phyloP scores from a whole-genome alignment of 1,284 basidiomycete species.

The Fomitopsis schrenkii region DNA sequence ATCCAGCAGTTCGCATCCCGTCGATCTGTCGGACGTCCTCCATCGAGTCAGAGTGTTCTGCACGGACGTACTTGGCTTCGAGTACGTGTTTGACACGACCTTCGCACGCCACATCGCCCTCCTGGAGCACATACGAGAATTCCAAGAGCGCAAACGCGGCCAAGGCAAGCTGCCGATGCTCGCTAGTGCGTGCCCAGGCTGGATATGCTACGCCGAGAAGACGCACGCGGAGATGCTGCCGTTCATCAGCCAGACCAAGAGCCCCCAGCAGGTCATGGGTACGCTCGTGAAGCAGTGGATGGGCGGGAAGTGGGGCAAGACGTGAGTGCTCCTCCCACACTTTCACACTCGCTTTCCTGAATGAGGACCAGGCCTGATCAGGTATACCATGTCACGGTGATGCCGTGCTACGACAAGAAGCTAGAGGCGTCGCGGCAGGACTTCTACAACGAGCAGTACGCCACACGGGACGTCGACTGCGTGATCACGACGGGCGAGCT shows the following conservation, averaged over 20 bases:
- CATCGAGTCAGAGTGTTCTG: conserved; percentile 68
- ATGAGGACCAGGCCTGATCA: conserved; percentile 61
- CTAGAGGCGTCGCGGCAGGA: conserved; percentile 93
- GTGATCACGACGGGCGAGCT: conserved; percentile 98
- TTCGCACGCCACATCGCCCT: conserved; percentile 90
- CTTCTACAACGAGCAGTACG: conserved; percentile 78
- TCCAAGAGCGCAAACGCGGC: conserved; percentile 58
- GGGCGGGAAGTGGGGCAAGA: conserved; percentile 56
- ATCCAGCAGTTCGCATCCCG: conserved; percentile 39
- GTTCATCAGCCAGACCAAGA: conserved; percentile 85
- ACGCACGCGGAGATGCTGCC: conserved; percentile 93
- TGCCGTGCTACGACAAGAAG: conserved; percentile 99
- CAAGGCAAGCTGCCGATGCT: conserved; percentile 75
- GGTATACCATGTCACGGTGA: conserved; percentile 95
- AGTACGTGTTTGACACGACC: conserved; percentile 87
- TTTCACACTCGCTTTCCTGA: conserved; percentile 1
- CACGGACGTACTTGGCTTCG: conserved; percentile 58
- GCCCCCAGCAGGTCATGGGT: conserved; percentile 93
- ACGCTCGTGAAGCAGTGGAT: conserved; percentile 89
- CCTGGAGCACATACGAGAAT: conserved; percentile 81
- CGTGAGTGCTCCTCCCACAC: conserved; percentile 39
- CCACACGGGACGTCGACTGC: conserved; percentile 93
- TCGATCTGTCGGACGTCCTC: conserved; percentile 59
- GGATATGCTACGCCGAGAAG: conserved; percentile 99
- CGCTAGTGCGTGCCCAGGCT: conserved; percentile 95